phyloP scores from a whole-genome alignment of 2,329 filamentous ascomycete species.

The Neoascochyta sp. region DNA sequence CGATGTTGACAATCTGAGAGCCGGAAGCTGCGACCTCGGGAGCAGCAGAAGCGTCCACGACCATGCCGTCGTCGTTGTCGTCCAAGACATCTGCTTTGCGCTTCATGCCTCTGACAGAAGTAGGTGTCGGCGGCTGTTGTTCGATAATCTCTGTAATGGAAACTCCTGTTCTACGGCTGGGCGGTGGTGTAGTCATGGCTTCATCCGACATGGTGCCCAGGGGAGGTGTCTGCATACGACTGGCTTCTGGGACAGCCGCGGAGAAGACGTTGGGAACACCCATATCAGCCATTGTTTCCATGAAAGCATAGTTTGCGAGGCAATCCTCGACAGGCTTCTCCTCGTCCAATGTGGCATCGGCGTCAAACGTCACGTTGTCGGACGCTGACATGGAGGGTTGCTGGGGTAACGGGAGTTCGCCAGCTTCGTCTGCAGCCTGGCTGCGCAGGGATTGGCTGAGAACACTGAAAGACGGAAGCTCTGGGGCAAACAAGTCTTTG shows the following conservation, averaged over 20 bases:
- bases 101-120: slow-evolving; percentile 26
- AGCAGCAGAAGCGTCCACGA: not conserved
- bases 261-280: too few species aligned
- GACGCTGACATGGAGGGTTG: too few species aligned
- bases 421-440: too few species aligned
- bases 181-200: slow-evolving; percentile 9
- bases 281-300: too few species aligned
- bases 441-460: too few species aligned
- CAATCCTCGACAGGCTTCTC: too few species aligned
- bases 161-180: slow-evolving; percentile 23
- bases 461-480: slow-evolving; percentile 1
- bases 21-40: slow-evolving; percentile 5
- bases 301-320: too few species aligned
- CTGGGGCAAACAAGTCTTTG: too few species aligned
- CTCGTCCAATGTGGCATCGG: too few species aligned
- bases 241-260: slow-evolving; percentile 1
- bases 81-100: slow-evolving; percentile 31
- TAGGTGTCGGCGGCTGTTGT: slow-evolving; percentile 29
- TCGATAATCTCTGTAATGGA: slow-evolving; percentile 25
- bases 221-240: slow-evolving; percentile 20
- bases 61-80: not conserved
- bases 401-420: too few species aligned
- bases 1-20: too few species aligned
- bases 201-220: slow-evolving; percentile 9
- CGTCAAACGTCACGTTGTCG: too few species aligned